Conservation (phyloP, 2,329 filamentous ascomycete species). For the Lomentospora prolificans region DNA sequence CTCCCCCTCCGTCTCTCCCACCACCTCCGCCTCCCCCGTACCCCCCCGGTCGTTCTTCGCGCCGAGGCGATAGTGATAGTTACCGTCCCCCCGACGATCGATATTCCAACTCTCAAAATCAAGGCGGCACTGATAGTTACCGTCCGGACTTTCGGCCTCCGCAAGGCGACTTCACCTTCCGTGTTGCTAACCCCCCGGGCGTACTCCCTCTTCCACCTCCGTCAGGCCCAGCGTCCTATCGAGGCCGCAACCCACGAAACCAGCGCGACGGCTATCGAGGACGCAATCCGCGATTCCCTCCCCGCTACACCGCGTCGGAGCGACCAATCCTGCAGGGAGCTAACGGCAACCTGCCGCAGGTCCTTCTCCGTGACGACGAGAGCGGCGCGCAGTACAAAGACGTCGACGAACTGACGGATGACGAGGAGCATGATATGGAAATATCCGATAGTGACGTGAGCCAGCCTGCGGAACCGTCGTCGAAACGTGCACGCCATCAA, state of each 20-base stretch:
- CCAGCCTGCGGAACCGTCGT: constrained; percentile 26
- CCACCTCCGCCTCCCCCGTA: not conserved
- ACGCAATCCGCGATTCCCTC: constrained; percentile 13
- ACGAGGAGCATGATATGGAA: constrained; percentile 55
- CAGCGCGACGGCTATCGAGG: constrained; percentile 11
- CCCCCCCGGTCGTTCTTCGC: not conserved
- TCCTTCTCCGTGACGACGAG: constrained; percentile 35
- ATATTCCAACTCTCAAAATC: not conserved
- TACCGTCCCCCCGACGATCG: not conserved
- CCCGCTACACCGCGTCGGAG: constrained; percentile 33
- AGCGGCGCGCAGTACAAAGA: constrained; percentile 42
- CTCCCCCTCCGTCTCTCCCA: constrained; percentile 1
- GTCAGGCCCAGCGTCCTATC: constrained; percentile 9
- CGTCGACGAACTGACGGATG: constrained; percentile 50
- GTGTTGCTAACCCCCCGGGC: constrained; percentile 40
- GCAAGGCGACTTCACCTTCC: constrained; percentile 46
- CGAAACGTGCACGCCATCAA: constrained; percentile 31
- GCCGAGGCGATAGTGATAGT: not conserved
- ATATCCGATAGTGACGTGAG: constrained; percentile 41
- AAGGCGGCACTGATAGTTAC: constrained; percentile 5
- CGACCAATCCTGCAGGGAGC: constrained; percentile 38
- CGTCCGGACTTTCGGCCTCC: constrained; percentile 18
- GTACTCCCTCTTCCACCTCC: constrained; percentile 24
- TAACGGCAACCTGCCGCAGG: constrained; percentile 30
- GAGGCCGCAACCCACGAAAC: constrained; percentile 11